Percentiles rank a stretch among this genome's conserved stretches.
These are phyloP conservation scores for Canna indica DNA, from an alignment of 176 grass and related monocot species.

Conservation along the genomic window DNA sequence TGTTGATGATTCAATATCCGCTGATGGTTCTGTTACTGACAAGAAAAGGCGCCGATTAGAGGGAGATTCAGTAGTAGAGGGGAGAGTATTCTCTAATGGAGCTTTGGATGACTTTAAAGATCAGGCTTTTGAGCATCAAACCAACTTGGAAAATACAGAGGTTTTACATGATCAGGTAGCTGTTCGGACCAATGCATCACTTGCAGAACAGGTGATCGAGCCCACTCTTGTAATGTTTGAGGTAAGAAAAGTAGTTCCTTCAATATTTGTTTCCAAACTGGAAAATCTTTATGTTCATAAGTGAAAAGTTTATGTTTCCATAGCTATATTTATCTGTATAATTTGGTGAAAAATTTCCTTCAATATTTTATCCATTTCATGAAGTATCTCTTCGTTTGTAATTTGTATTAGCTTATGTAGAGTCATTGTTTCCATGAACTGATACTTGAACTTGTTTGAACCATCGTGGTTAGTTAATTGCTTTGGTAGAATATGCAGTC, in stretches of 20 bases:
- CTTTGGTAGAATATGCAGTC: constrained; percentile 4
- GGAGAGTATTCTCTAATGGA: constrained; percentile 51
- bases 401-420: too few relatives aligned
- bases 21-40: constrained; percentile 46
- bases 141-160: constrained; percentile 39
- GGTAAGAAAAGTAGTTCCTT: constrained; percentile 32
- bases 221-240: constrained; percentile 99
- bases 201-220: constrained; percentile 91
- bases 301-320: too few relatives aligned
- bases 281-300: background rate
- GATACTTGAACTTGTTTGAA: background rate
- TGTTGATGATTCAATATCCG: constrained; percentile 41
- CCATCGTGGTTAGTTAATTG: background rate
- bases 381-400: background rate
- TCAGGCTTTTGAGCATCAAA: constrained; percentile 37
- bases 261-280: background rate
- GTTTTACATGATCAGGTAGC: constrained; percentile 37
- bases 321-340: too few relatives aligned
- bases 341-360: background rate
- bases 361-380: background rate
- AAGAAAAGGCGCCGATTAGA: constrained; percentile 69
- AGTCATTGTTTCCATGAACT: background rate
- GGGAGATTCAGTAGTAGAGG: constrained; percentile 53
- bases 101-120: constrained; percentile 47
- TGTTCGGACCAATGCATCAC: constrained; percentile 70